A percentile compares a stretch with the other conserved stretches of the same genome.
Conservation (phyloP, 192 early-diverging fungal genomes). For the Chytriomyces hyalinus region DNA sequence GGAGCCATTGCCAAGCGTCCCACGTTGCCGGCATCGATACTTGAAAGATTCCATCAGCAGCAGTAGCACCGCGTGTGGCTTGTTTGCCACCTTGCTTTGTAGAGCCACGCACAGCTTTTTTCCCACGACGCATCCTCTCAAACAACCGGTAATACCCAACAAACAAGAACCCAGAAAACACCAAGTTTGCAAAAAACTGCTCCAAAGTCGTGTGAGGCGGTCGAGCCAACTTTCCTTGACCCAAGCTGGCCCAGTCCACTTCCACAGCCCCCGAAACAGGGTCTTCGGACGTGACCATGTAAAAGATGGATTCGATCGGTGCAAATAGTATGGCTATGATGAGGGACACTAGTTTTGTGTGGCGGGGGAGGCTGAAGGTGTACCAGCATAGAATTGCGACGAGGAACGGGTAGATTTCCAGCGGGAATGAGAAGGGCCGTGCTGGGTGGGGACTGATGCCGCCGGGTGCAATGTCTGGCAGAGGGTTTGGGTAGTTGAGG, state of each 20-base stretch:
- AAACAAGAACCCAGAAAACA: slow-evolving; percentile 19
- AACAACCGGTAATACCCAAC: background rate
- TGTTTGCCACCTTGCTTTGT: background rate
- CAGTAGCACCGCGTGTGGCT: too few species aligned
- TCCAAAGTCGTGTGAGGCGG: slow-evolving; percentile 19
- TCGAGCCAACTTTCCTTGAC: background rate
- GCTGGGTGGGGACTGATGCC: slow-evolving; percentile 15
- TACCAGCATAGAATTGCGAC: background rate
- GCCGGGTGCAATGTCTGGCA: slow-evolving; percentile 18
- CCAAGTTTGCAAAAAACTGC: slow-evolving; percentile 15
- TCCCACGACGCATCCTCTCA: background rate
- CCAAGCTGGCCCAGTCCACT: background rate
- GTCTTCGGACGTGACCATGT: slow-evolving; percentile 25
- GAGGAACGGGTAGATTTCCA: background rate
- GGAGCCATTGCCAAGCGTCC: background rate
- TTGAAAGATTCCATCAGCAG: background rate
- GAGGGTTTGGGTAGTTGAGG: slow-evolving; percentile 21
- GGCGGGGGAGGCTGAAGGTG: background rate
- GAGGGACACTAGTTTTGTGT: slow-evolving; percentile 6
- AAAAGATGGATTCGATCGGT: slow-evolving; percentile 14
- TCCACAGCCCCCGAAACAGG: slow-evolving; percentile 21
- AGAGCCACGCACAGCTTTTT: background rate
- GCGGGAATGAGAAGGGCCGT: slow-evolving; percentile 2
- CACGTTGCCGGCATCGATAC: background rate
- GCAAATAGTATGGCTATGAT: slow-evolving; percentile 1